Evolutionary conservation across 345 rosid genomes (phyloP), one percentile per base, ranked within the genome.

Genomic region (Gossypium rotundifolium): DNA sequence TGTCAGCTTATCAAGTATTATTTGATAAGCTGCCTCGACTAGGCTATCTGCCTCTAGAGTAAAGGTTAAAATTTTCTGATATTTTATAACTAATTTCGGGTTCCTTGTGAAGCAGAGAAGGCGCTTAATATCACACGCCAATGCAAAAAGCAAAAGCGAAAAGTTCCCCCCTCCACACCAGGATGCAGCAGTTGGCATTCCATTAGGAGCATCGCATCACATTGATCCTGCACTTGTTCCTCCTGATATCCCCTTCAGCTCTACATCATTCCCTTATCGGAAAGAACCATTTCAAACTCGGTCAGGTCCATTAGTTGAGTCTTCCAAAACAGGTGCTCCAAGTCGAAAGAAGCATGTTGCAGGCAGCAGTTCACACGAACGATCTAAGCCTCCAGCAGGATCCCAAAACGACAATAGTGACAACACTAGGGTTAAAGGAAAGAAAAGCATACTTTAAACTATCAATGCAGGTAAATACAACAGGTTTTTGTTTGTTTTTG

Each of bases 121-220:
- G 77, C 88, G 95, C 12, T 74, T 88, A 55, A 87, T 86, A 72
- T 68, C 79, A 61, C 92, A 93, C 80, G 96, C 92, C 60, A 91
- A 87, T 42, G 90, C 90, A 1, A 88, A 88, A 85, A 84, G 85
- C 85, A 88, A 84, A 81, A 85, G 88, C 14, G 84, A 80, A 72
- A 89, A 88, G 84, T 85, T 90, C 54, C 96, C 87, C 20, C 87
- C 96, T 0, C 94, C 96, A 2, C 92, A 88, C 77, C 90, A 90
- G 78, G 96, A 88, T n/a, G 96, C 90, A 59, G 86, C 91, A 1
- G 77, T 90, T 2, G 96, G 93, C 57, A 85, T 76, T 82, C 90
- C 89, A 1, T 83, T 88, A 58, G 91, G 87, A 73, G 76, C 86
- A 72, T 91, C 90, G 20, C 91, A 85, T 61, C 90, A 83, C 74